Evolutionary conservation across 345 rosid species (phyloP).

Genomic region (Hibiscus mutabilis): DNA sequence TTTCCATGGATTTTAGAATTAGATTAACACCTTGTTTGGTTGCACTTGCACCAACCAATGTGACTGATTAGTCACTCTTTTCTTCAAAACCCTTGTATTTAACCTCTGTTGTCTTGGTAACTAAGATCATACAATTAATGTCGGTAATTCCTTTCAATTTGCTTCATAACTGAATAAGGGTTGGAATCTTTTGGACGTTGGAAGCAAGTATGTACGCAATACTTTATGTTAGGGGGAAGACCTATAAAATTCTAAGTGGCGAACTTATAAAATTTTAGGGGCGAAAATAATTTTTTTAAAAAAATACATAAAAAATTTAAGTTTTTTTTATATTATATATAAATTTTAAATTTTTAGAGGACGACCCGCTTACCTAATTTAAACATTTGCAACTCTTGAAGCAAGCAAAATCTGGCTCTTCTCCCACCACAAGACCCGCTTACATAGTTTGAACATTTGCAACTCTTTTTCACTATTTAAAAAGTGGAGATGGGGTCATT

Average conservation of each 20-base stretch:
- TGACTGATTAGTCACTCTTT: constrained; percentile 3
- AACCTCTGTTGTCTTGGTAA: too few species aligned
- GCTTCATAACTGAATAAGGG: not conserved
- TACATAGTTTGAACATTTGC: constrained; percentile 18
- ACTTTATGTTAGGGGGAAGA: too few species aligned
- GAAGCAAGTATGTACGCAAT: not conserved
- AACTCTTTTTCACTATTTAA: not conserved
- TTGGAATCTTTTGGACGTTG: constrained; percentile 16
- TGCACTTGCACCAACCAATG: not conserved
- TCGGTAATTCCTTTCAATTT: not conserved
- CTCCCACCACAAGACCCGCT: constrained; percentile 22
- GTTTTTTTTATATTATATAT: too few species aligned
- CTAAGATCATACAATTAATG: too few species aligned
- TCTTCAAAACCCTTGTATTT: not conserved
- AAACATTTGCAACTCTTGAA: too few species aligned
- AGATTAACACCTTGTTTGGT: constrained; percentile 13
- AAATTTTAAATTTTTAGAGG: too few species aligned
- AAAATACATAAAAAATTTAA: too few species aligned
- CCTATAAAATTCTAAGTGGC: too few species aligned
- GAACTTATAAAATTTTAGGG: too few species aligned
- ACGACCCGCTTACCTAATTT: too few species aligned
- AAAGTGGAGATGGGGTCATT: not conserved
- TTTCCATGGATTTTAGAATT: constrained; percentile 18
- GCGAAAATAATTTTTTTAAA: too few species aligned
- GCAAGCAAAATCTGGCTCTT: constrained; percentile 15